phyloP scores from a whole-genome alignment of 108 stramenopile species.

The Schizochytrium sp. region DNA sequence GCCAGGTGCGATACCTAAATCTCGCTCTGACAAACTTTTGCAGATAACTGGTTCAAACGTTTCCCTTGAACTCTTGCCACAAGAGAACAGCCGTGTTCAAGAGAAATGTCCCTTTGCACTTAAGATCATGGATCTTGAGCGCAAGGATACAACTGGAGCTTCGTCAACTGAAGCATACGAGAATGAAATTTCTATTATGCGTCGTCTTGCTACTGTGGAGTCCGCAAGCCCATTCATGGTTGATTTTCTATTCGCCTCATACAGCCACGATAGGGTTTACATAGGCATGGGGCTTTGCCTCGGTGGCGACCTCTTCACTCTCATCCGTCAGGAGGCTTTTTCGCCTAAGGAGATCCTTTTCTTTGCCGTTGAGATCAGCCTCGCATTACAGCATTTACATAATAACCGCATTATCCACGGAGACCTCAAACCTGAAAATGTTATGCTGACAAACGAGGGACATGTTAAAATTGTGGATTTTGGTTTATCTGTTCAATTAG shows the following conservation, averaged over 20 bases:
- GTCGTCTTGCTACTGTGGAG: background rate
- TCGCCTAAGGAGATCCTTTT: slow-evolving; percentile 24
- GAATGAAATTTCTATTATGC: background rate
- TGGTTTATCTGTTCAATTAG: slow-evolving; percentile 7
- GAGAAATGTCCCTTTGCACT: no score
- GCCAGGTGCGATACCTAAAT: no score
- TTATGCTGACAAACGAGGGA: background rate
- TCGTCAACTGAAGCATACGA: background rate
- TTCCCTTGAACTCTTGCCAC: no score
- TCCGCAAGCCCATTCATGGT: slow-evolving; percentile 76
- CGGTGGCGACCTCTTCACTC: slow-evolving; percentile 80
- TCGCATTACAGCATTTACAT: slow-evolving; percentile 39
- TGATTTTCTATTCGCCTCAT: slow-evolving; percentile 71
- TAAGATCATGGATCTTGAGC: no score
- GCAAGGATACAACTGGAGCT: no score
- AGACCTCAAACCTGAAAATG: slow-evolving; percentile 50
- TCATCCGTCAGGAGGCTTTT: slow-evolving; percentile 72
- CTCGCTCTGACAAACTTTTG: no score
- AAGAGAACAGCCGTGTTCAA: no score
- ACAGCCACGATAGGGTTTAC: slow-evolving; percentile 69
- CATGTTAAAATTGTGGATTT: slow-evolving; percentile 30
- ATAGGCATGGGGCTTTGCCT: slow-evolving; percentile 77
- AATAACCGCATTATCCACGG: slow-evolving; percentile 41
- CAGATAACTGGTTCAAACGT: no score
- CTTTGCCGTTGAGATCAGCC: slow-evolving; percentile 12